Evolutionary conservation across 78 protist genomes (phyloP).

Genomic region (Reticulomyxa filosa): DNA sequence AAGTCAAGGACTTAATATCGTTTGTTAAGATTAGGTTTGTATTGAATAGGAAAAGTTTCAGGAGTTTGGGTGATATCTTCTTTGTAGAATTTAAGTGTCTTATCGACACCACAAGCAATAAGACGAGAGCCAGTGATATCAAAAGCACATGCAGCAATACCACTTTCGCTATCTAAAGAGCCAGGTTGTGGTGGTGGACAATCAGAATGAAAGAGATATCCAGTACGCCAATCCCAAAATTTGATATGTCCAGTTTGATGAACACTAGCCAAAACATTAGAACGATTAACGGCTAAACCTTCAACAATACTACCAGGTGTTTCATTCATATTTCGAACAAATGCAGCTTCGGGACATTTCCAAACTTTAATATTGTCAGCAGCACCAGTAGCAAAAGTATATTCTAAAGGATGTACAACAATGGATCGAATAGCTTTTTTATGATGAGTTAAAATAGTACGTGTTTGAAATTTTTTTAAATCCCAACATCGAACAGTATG

Average conservation of each 20-base stretch:
- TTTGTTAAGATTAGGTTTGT: slow-evolving; percentile 1
- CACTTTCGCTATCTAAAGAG: slow-evolving; percentile 47
- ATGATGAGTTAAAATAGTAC: slow-evolving; percentile 74
- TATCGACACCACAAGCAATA: slow-evolving; percentile 86
- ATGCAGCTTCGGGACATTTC: slow-evolving; percentile 73
- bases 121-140: slow-evolving; percentile 72
- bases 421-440: slow-evolving; percentile 75
- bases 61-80: slow-evolving; percentile 23
- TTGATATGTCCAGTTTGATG: slow-evolving; percentile 60
- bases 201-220: slow-evolving; percentile 61
- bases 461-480: slow-evolving; percentile 33
- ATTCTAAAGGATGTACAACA: slow-evolving; percentile 61
- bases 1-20: no score
- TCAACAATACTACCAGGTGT: slow-evolving; percentile 65
- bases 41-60: slow-evolving; percentile 15
- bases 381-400: slow-evolving; percentile 59
- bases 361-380: slow-evolving; percentile 88
- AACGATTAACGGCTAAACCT: slow-evolving; percentile 44
- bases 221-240: slow-evolving; percentile 86
- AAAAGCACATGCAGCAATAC: slow-evolving; percentile 50
- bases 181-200: slow-evolving; percentile 8
- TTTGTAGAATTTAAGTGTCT: slow-evolving; percentile 65
- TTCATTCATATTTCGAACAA: slow-evolving; percentile 61
- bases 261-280: slow-evolving; percentile 5
- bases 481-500: slow-evolving; percentile 88